These are phyloP conservation scores for Arthrinium puccinioides DNA, from an alignment of 2,329 filamentous ascomycete genomes.

Conservation along the genomic window DNA sequence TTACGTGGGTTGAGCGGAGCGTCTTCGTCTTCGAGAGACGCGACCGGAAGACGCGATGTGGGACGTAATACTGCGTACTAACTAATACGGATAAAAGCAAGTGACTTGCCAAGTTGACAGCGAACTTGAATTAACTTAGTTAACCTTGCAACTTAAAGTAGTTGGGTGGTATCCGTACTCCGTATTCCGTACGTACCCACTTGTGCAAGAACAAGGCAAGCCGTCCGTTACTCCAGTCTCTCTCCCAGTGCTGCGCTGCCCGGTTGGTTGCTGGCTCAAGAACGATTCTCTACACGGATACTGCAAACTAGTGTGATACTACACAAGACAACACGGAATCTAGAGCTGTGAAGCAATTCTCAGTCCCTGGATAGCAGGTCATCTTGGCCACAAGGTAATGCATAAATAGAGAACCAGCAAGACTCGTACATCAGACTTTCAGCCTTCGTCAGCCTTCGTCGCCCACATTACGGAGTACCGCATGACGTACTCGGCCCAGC, in stretches of 20 bases:
- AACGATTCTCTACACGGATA: neutral
- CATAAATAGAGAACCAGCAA: neutral
- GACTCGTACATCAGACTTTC: neutral
- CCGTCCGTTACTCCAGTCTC: neutral
- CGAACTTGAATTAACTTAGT: neutral
- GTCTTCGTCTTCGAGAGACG: conserved; percentile 1
- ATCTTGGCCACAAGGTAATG: too few relatives aligned
- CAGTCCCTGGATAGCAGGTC: neutral
- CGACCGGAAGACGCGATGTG: conserved; percentile 4
- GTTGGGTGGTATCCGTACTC: neutral
- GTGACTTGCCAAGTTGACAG: too few relatives aligned
- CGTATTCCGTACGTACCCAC: neutral
- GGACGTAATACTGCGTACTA: too few relatives aligned
- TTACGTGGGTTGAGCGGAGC: neutral
- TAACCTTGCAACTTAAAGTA: neutral
- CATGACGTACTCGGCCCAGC: neutral
- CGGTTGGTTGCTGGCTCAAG: too few relatives aligned
- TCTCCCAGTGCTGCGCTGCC: neutral
- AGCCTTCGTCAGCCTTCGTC: neutral
- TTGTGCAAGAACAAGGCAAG: neutral
- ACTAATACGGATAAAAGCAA: too few relatives aligned
- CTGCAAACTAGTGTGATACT: neutral
- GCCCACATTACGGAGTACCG: too few relatives aligned
- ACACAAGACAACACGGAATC: too few relatives aligned
- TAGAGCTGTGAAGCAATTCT: neutral